Percentiles rank a stretch among this genome's conserved stretches.
Conservation (phyloP, 2,329 filamentous ascomycete genomes). For the Daldinia sp. region DNA sequence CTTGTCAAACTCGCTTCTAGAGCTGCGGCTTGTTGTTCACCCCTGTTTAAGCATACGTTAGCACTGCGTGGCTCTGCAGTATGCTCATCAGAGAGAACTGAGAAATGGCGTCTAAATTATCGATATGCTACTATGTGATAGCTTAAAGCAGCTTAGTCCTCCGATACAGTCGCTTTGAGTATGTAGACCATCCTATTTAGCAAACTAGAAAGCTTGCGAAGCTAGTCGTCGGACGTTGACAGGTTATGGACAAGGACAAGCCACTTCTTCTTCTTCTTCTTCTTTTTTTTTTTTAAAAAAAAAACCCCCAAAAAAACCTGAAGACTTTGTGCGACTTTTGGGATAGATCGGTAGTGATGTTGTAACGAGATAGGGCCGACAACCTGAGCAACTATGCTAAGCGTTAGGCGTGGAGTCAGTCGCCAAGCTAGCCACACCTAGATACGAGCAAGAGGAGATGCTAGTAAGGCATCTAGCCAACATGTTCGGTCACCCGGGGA, state of each 20-base stretch:
- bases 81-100: background rate
- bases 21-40: conserved; percentile 46
- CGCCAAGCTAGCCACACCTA: conserved; percentile 7
- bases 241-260: conserved; percentile 8
- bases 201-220: background rate
- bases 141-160: background rate
- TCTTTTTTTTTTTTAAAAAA: too few relatives aligned
- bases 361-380: background rate
- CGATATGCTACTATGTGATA: conserved; percentile 1
- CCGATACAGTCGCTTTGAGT: background rate
- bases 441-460: conserved; percentile 12
- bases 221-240: conserved; percentile 13
- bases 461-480: conserved; percentile 6
- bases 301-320: too few relatives aligned
- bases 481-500: conserved; percentile 11
- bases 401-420: conserved; percentile 7
- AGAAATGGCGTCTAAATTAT: conserved; percentile 12
- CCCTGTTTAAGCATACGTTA: conserved; percentile 38
- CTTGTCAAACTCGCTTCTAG: conserved; percentile 46
- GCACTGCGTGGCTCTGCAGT: conserved; percentile 12
- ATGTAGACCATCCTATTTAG: background rate
- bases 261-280: too few relatives aligned
- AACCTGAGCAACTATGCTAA: conserved; percentile 20
- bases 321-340: background rate
- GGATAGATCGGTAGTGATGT: conserved; percentile 10